These are phyloP conservation scores for Nymphaea colorata DNA, from an alignment of 164 flowering plant species.

Conservation along the genomic window DNA sequence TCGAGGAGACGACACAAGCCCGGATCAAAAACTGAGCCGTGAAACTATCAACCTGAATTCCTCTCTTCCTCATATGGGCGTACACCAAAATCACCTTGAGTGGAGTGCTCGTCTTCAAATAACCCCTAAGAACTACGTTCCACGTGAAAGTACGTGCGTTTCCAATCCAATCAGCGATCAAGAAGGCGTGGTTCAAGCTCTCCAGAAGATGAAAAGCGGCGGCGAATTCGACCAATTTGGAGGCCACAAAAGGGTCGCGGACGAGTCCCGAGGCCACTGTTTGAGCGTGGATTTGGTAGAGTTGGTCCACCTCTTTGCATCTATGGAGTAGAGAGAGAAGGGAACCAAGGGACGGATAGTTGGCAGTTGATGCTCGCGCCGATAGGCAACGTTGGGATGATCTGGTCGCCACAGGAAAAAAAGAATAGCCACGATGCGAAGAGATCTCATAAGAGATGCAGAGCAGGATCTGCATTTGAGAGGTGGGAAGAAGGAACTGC, in stretches of 20 bases:
- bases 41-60: slow-evolving; percentile 17
- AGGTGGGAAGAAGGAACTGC: too few relatives aligned
- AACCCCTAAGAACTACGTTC: slow-evolving; percentile 28
- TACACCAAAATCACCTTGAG: slow-evolving; percentile 18
- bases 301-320: slow-evolving; percentile 15
- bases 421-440: too few relatives aligned
- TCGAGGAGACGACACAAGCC: slow-evolving; percentile 18
- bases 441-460: too few relatives aligned
- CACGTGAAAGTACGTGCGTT: slow-evolving; percentile 25
- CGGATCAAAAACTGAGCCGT: slow-evolving; percentile 19
- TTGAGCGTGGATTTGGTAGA: slow-evolving; percentile 26
- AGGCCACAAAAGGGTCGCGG: slow-evolving; percentile 11
- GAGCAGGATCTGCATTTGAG: too few relatives aligned
- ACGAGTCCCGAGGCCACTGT: slow-evolving; percentile 21
- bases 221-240: slow-evolving; percentile 17
- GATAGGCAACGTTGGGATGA: too few relatives aligned
- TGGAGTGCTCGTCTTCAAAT: slow-evolving; percentile 16
- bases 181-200: slow-evolving; percentile 7
- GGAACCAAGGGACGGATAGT: neutral
- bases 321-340: slow-evolving; percentile 9
- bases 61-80: slow-evolving; percentile 16
- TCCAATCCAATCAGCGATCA: slow-evolving; percentile 13
- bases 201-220: slow-evolving; percentile 9
- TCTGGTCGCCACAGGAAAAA: too few relatives aligned
- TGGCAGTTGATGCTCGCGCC: too few relatives aligned